Percentiles rank a stretch among this genome's conserved stretches.
Evolutionary conservation across 140 eudicot species (phyloP).

Genomic region (Cichorium intybus): DNA sequence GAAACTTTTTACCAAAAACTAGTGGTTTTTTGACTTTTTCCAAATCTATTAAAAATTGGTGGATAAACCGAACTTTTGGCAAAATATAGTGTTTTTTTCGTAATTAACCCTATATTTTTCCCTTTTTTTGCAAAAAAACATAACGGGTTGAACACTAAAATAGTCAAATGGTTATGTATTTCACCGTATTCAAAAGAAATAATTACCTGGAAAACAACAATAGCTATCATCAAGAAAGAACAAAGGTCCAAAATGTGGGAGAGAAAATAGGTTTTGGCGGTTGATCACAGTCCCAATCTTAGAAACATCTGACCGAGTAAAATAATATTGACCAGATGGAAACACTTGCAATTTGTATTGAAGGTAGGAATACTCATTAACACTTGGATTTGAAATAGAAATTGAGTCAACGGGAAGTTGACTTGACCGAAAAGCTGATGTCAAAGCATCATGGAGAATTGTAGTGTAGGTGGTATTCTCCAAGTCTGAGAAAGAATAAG

Average conservation of each 20-base stretch:
- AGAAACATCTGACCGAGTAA: constrained; percentile 53
- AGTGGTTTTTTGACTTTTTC: no score
- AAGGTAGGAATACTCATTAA: constrained; percentile 44
- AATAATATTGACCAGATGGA: constrained; percentile 57
- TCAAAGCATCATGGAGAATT: constrained; percentile 39
- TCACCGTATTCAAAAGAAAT: background rate
- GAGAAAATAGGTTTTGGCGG: constrained; percentile 40
- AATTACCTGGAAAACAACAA: constrained; percentile 57
- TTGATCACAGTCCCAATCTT: constrained; percentile 57
- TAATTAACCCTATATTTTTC: no score
- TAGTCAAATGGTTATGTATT: no score
- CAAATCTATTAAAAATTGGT: no score
- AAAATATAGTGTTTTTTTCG: no score
- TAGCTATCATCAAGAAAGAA: constrained; percentile 57
- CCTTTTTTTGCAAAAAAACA: no score
- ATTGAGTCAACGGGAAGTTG: constrained; percentile 70
- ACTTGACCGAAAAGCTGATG: constrained; percentile 29
- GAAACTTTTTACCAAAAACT: no score
- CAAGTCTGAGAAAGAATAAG: constrained; percentile 66
- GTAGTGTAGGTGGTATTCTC: constrained; percentile 43
- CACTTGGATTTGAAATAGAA: constrained; percentile 37
- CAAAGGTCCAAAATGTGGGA: constrained; percentile 59
- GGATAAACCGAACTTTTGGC: no score
- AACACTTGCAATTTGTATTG: constrained; percentile 47
- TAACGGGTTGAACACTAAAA: no score